Evolutionary conservation across 2,329 filamentous ascomycete genomes (phyloP), one percentile per base, ranked within the genome.

Genomic region (Epichloe sp.): DNA sequence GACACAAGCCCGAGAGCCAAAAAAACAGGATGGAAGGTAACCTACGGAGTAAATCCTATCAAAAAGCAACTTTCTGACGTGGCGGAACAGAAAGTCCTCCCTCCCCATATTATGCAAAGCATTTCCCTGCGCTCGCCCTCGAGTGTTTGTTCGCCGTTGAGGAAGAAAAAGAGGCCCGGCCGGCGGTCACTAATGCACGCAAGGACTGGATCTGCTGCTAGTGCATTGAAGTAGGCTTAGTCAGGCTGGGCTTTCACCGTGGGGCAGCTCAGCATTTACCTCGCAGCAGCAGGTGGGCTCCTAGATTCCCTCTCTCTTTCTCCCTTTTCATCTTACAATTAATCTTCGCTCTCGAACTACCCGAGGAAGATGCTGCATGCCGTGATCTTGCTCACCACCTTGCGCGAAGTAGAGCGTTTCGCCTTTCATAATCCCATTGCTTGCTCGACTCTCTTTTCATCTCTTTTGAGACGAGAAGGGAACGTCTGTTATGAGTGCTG

Each of bases 401-500:
- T 55, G 64, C 63, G 67, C 65, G 75, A 80, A 78, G 77, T 69
- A 80, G 76, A 80, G 57, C 52, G 68, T 68, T 44, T 50, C 66
- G 73, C 76, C 72, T 73, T 78, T 80, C 73, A 79, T 78, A 80
- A 80, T 80, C 76, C 73, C 70, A 67, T 68, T 66, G 67, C 70
- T 67, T 69, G 68, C 72, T 71, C 63, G 54, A 62, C 49, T 61
- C 35, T 40, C 14, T 26, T 14, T 6, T 62, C 61, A 58, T 61
- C 59, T 59, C 45, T 23, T 50, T 26, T 19, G 43, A 43, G 35
- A 35, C 37, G 15, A 36, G 12, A 17, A 48, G 34, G 42, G 23
- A 11, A 23, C 23, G 48, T 49, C 35, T 38, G 35, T 44, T 34
- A 66, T 68, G 72, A 71, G 73, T 70, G 71, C 69, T 65, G 67